Evolutionary conservation across 345 rosid genomes (phyloP).

Genomic region (Eucalyptus regnans): DNA sequence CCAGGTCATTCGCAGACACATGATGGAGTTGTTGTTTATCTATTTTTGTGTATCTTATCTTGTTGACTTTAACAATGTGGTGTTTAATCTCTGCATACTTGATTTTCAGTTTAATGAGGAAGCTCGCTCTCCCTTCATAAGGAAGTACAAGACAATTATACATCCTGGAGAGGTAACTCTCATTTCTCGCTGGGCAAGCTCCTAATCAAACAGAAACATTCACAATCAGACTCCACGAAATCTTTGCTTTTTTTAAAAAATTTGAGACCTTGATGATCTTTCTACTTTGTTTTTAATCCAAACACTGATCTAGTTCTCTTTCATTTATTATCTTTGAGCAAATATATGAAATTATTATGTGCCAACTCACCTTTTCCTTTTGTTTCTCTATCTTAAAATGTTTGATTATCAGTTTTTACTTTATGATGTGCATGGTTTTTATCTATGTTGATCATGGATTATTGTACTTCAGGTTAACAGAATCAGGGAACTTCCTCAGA

Average conservation of each 20-base stretch:
- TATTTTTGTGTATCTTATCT: background rate
- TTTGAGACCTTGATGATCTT: background rate
- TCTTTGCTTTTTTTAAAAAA: background rate
- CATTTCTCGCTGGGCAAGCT: background rate
- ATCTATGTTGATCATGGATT: background rate
- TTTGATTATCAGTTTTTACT: background rate
- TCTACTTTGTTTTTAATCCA: background rate
- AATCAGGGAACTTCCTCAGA: conserved; percentile 95
- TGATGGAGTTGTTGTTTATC: background rate
- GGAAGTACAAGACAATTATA: conserved; percentile 96
- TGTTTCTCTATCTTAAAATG: background rate
- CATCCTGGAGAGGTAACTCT: conserved; percentile 96
- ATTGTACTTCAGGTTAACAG: conserved; percentile 72
- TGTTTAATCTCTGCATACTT: background rate
- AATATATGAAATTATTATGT: background rate
- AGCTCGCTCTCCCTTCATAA: conserved; percentile 96
- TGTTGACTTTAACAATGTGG: background rate
- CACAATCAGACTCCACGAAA: background rate
- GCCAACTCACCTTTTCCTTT: background rate
- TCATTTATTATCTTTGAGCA: background rate
- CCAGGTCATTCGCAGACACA: conserved; percentile 28
- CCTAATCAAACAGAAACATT: background rate
- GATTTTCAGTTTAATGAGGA: conserved; percentile 86
- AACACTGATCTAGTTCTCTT: background rate
- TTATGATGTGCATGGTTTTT: background rate